These are phyloP conservation scores for Pyrenochaeta sp. DNA, from an alignment of 2,329 filamentous ascomycete genomes.

Conservation along the genomic window DNA sequence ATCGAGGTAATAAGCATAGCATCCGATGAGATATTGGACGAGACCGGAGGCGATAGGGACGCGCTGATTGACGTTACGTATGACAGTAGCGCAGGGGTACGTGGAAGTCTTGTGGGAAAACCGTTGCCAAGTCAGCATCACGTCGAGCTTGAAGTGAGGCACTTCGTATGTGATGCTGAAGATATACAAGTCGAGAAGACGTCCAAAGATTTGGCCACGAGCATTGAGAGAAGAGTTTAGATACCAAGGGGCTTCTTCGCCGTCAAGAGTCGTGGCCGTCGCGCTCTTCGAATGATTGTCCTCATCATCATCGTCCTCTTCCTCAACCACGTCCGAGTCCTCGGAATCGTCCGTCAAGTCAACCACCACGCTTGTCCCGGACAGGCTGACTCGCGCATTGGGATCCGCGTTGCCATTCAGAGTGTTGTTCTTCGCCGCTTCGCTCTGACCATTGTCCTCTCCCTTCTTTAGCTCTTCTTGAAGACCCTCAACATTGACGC, in stretches of 20 bases:
- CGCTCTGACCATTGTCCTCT: too few relatives aligned
- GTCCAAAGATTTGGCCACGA: background rate
- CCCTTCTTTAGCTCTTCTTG: background rate
- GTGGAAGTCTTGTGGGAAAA: background rate
- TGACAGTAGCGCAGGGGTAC: background rate
- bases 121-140: constrained; percentile 1
- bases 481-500: background rate
- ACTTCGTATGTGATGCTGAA: background rate
- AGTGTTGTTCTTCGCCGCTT: too few relatives aligned
- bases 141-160: background rate
- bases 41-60: background rate
- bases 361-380: too few relatives aligned
- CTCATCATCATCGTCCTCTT: too few relatives aligned
- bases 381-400: too few relatives aligned
- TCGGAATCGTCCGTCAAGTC: too few relatives aligned
- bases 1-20: background rate
- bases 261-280: too few relatives aligned
- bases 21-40: background rate
- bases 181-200: background rate
- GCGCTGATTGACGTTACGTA: background rate
- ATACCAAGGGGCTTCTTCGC: too few relatives aligned
- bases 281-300: too few relatives aligned
- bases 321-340: too few relatives aligned
- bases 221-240: too few relatives aligned
- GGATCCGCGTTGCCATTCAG: too few relatives aligned